Base-by-base conservation (phyloP, 2,329 filamentous ascomycete species). In the Thelonectria olida region DNA sequence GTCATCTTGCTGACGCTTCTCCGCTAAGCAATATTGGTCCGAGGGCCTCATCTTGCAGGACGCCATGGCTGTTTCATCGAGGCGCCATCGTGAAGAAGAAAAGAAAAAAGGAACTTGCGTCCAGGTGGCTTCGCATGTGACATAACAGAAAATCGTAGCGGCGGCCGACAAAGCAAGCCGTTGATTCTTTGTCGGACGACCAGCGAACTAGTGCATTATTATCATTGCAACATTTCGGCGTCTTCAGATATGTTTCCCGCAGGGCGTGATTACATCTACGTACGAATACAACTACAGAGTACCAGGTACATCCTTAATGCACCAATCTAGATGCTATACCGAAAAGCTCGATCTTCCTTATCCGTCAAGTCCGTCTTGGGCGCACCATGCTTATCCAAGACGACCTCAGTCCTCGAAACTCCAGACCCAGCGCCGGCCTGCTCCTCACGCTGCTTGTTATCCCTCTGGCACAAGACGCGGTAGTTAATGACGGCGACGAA, bases 291-390 rank as follows among this genome's bases (percentile, higher is more conserved):
- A n/a, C n/a, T n/a, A n/a, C n/a, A n/a, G n/a, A n/a, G n/a, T n/a
- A n/a, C n/a, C n/a, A n/a, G n/a, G n/a, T n/a, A n/a, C n/a, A n/a
- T n/a, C n/a, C n/a, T n/a, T n/a, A n/a, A n/a, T n/a, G n/a, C n/a
- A n/a, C n/a, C n/a, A n/a, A n/a, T n/a, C n/a, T n/a, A 61, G 25
- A 47, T 50, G 31, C 51, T 55, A 25, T 61, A 61, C 15, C 58
- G 47, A n/a, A 61, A 61, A n/a, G 53, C 48, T 10, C 20, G 48
- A 31, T 57, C 58, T 39, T 61, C 53, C 41, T 48, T 57, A 17
- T 61, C 58, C 25, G 58, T 61, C 31, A 57, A 23, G 10, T 57
- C 58, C 23, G 58, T 47, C 41, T 57, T 57, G 25, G 48, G 53
- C n/a, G 52, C 48, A 9, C 58, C 53, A 25, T 57, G 34, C 34